Evolutionary conservation across 257 asterid species (phyloP).

Genomic region (Eucommia ulmoides): DNA sequence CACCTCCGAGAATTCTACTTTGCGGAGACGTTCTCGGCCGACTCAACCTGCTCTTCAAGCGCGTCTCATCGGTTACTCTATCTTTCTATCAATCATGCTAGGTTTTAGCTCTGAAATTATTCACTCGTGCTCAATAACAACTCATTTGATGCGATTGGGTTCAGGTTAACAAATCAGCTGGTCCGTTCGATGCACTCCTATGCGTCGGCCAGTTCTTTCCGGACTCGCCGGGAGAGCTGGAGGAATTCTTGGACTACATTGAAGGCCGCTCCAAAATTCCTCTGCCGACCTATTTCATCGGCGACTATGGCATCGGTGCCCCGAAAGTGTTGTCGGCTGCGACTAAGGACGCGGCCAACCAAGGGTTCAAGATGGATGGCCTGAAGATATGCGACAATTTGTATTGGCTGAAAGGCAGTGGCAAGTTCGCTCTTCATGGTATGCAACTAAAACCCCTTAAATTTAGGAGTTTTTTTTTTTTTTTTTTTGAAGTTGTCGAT

Average conservation of each 20-base stretch:
- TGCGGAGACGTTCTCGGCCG: constrained; percentile 96
- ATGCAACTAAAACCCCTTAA: constrained; percentile 5
- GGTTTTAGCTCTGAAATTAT: neutral
- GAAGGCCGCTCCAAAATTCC: constrained; percentile 61
- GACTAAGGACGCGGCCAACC: constrained; percentile 51
- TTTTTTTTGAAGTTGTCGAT: too few relatives aligned
- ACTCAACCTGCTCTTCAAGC: constrained; percentile 72
- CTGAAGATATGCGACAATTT: constrained; percentile 66
- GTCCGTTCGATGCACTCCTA: constrained; percentile 86
- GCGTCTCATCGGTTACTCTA: constrained; percentile 56
- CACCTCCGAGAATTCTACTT: constrained; percentile 74
- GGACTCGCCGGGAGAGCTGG: constrained; percentile 51
- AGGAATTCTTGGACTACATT: constrained; percentile 61
- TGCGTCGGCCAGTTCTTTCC: constrained; percentile 97
- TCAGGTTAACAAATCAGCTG: constrained; percentile 93
- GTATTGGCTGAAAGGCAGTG: constrained; percentile 91
- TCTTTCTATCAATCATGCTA: neutral
- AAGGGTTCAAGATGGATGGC: constrained; percentile 97
- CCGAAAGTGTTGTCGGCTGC: constrained; percentile 43
- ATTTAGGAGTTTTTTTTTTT: too few relatives aligned
- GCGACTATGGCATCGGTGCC: constrained; percentile 81
- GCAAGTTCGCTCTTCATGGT: constrained; percentile 80
- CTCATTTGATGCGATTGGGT: neutral
- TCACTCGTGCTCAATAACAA: neutral
- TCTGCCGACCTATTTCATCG: constrained; percentile 80